Evolutionary conservation across 2,329 filamentous ascomycete genomes (phyloP).

Genomic region (Trichophyton simii): DNA sequence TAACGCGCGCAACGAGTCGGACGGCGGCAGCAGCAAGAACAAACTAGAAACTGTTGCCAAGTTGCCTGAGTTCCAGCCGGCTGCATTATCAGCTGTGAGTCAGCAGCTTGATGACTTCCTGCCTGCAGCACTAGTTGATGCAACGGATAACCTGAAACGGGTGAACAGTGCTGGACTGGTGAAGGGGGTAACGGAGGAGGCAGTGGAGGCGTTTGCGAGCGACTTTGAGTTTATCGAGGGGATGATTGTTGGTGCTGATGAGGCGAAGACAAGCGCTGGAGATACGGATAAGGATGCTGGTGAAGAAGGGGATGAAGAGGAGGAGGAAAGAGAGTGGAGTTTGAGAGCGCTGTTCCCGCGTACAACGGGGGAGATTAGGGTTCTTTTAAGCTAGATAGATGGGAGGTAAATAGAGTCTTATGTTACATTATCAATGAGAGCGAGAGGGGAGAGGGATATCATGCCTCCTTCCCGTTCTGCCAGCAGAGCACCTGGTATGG

Average conservation of each 20-base stretch:
- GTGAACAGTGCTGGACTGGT: slow-evolving; percentile 61
- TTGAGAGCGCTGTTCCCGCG: slow-evolving; percentile 50
- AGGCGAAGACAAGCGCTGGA: slow-evolving; percentile 22
- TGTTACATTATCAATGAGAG: background rate
- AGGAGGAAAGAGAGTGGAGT: slow-evolving; percentile 26
- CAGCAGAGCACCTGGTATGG: slow-evolving; percentile 57
- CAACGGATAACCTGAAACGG: slow-evolving; percentile 63
- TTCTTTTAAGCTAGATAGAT: slow-evolving; percentile 42
- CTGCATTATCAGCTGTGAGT: slow-evolving; percentile 52
- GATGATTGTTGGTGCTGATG: slow-evolving; percentile 48
- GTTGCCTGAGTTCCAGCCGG: slow-evolving; percentile 47
- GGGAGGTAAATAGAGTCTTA: background rate
- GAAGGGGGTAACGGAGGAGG: slow-evolving; percentile 66
- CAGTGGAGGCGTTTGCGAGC: slow-evolving; percentile 68
- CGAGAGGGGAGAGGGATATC: background rate
- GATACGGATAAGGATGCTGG: slow-evolving; percentile 9
- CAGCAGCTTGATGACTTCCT: slow-evolving; percentile 80
- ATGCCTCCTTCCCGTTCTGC: background rate
- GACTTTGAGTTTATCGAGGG: slow-evolving; percentile 65
- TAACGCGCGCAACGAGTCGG: slow-evolving; percentile 15
- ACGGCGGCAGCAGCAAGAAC: slow-evolving; percentile 8
- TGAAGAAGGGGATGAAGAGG: slow-evolving; percentile 15
- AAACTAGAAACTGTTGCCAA: slow-evolving; percentile 44
- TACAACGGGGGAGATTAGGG: slow-evolving; percentile 51
- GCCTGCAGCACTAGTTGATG: slow-evolving; percentile 85